phyloP scores from a whole-genome alignment of 1,284 basidiomycete genomes.

The Mycosarcoma maydis region DNA sequence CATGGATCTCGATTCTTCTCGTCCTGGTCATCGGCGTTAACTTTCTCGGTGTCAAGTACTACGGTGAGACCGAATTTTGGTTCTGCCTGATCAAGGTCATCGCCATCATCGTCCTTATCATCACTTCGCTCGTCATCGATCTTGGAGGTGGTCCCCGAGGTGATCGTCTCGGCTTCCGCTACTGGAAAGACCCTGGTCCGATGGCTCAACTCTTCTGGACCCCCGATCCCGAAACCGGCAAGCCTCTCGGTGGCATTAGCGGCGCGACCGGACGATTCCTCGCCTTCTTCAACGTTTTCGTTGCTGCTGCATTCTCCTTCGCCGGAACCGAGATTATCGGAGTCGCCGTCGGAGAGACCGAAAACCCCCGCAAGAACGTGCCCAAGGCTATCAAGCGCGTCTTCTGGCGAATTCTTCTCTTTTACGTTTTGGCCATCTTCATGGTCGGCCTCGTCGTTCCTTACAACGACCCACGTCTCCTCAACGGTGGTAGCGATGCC shows the following conservation, averaged over 20 bases:
- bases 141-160: conserved; percentile 51
- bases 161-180: conserved; percentile 56
- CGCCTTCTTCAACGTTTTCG: conserved; percentile 63
- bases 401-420: conserved; percentile 68
- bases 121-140: conserved; percentile 55
- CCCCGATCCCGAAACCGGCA: conserved; percentile 38
- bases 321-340: conserved; percentile 85
- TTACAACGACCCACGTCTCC: conserved; percentile 43
- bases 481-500: conserved; percentile 41
- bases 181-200: conserved; percentile 69
- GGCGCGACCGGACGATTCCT: conserved; percentile 73
- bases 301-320: conserved; percentile 81
- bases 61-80: conserved; percentile 72
- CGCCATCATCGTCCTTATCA: conserved; percentile 52
- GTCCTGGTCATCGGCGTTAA: conserved; percentile 62
- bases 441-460: conserved; percentile 57
- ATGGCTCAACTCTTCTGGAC: conserved; percentile 53
- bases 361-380: conserved; percentile 67
- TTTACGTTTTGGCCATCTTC: conserved; percentile 69
- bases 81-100: conserved; percentile 52
- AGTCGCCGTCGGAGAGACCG: conserved; percentile 76
- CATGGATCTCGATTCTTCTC: conserved; percentile 71
- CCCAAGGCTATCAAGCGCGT: conserved; percentile 54
- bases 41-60: conserved; percentile 73
- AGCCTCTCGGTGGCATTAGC: conserved; percentile 63